Evolutionary conservation across 1,139 yeast genomes (phyloP), one percentile per base, ranked within the genome.

Genomic region (Candida sp.): DNA sequence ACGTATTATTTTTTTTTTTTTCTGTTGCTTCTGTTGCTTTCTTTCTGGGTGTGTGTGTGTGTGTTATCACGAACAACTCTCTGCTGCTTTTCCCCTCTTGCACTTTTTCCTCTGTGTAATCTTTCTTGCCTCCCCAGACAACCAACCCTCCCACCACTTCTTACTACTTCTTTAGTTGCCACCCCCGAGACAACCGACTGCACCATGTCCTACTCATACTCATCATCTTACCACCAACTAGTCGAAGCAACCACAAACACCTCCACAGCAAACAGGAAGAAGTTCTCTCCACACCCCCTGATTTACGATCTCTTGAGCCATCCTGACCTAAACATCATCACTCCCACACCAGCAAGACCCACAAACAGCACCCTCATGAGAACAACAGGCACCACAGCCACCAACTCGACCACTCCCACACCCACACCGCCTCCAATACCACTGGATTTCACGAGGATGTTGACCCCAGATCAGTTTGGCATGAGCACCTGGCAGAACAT

Each of bases 221-320:
- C 39, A 35, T 35, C 41, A 11, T 38, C 41, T 25, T 38, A 11
- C 12, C 9, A 38, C 30, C 41, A 38, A 38, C 5, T 38, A 38
- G 28, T 38, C 12, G 41, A 38, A 38, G 25, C 41, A 25, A 17
- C 38, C 23, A 40, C 27, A 28, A 17, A 17, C 17, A 17, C 17
- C 17, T 17, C 17, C 17, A 17, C 17, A 2, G 17, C 17, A 17
- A 17, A 17, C 17, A 17, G 17, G 17, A 25, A 11, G 42, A 40
- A 27, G 17, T 40, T 40, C 25, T 33, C 43, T 12, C 43, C 34
- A 11, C 43, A 40, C 26, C 43, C 43, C 23, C 43, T 40, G 43
- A 40, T 40, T 40, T 40, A 40, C 26, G 43, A 40, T 17, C 30
- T 40, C 27, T 26, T 40, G 30, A 28, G 28, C 28, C 17, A 28